A percentile compares a stretch with the other conserved stretches of the same genome.
phyloP scores from a whole-genome alignment of 1,284 basidiomycete species.

The Cystobasidium pallidum region DNA sequence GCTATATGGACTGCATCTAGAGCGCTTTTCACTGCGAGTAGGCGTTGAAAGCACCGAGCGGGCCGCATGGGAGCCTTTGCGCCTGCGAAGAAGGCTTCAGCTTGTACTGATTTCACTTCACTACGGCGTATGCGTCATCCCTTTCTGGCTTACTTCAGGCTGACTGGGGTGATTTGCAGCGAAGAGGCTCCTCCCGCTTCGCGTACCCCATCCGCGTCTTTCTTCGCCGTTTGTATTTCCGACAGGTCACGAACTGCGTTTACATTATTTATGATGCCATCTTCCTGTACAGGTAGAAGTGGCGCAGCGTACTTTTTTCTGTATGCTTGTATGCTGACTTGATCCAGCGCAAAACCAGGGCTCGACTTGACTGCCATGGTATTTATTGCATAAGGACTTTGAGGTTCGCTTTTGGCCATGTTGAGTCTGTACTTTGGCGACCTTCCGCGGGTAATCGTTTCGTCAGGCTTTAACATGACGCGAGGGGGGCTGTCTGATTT shows the following conservation, averaged over 20 bases:
- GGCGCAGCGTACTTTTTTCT: conserved; percentile 9
- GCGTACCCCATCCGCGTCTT: no score
- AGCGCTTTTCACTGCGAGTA: no score
- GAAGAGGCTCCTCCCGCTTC: neutral
- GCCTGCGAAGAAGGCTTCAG: neutral
- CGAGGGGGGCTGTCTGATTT: neutral
- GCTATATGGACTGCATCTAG: neutral
- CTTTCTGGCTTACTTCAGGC: conserved; percentile 7
- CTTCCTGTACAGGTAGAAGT: neutral
- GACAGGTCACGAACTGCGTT: no score
- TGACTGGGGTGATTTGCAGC: neutral
- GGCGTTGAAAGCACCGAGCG: no score
- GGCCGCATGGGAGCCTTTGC: conserved; percentile 1
- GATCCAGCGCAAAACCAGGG: neutral
- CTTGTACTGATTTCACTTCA: no score
- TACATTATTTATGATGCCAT: neutral
- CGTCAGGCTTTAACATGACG: no score
- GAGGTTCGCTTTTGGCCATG: neutral
- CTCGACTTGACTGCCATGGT: neutral
- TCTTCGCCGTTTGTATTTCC: no score
- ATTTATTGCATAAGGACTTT: neutral
- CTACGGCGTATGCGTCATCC: neutral
- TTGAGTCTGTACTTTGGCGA: neutral
- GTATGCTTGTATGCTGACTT: neutral
- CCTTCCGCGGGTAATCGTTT: no score